These are phyloP conservation scores for Oryza officinalis DNA, from an alignment of 176 grass and related monocot genomes.

Conservation along the genomic window DNA sequence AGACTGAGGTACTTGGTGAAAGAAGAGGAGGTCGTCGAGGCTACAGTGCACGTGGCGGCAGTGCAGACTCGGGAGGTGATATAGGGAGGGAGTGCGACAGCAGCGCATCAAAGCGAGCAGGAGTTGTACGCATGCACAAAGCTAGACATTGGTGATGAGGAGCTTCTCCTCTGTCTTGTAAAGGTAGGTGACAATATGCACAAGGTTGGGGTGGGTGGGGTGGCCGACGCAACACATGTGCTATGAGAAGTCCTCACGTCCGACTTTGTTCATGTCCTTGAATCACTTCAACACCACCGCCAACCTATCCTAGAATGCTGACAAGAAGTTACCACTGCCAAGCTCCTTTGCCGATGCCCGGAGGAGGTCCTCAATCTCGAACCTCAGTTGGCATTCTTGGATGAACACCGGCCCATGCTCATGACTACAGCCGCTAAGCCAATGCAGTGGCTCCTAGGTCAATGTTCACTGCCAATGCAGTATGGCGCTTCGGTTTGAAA, in stretches of 20 bases:
- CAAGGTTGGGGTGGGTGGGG: conserved; percentile 34
- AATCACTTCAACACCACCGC: conserved; percentile 86
- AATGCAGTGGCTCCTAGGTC: conserved; percentile 20
- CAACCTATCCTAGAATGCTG: conserved; percentile 49
- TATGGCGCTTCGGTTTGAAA: conserved; percentile 13
- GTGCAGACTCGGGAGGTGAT: too few species aligned
- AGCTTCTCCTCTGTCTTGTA: conserved; percentile 97
- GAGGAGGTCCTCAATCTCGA: conserved; percentile 49
- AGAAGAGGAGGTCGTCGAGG: conserved; percentile 76
- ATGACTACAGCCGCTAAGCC: background rate
- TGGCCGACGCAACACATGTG: conserved; percentile 90
- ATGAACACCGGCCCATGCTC: conserved; percentile 84
- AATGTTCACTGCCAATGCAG: conserved; percentile 34
- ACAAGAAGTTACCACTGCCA: conserved; percentile 72
- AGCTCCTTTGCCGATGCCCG: conserved; percentile 83
- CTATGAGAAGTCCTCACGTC: conserved; percentile 81
- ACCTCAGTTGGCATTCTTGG: background rate
- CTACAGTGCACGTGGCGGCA: conserved; percentile 47
- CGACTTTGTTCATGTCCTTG: conserved; percentile 88
- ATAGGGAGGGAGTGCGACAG: conserved; percentile 40
- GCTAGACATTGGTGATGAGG: conserved; percentile 91
- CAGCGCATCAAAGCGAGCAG: conserved; percentile 77
- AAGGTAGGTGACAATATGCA: conserved; percentile 57
- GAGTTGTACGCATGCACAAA: conserved; percentile 69
- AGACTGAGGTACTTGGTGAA: conserved; percentile 32